A percentile compares a stretch with the other conserved stretches of the same genome.
Evolutionary conservation across 345 rosid genomes (phyloP).

Genomic region (Eucalyptus lansdowneana): DNA sequence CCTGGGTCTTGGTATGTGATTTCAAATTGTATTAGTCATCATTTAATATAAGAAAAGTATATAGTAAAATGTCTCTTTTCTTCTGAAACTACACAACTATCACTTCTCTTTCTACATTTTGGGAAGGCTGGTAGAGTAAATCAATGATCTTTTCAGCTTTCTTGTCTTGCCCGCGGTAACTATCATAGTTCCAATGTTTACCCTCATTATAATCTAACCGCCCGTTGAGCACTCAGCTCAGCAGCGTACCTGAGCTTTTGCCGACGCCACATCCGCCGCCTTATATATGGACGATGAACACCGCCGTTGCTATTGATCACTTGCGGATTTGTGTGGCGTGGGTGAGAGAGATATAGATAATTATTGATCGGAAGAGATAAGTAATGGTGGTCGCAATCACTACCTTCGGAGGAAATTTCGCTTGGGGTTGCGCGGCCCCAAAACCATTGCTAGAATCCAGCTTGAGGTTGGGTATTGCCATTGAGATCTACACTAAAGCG

Average conservation of each 20-base stretch:
- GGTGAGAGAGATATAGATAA: neutral
- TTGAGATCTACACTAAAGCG: neutral
- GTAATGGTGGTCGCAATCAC: neutral
- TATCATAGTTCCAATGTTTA: too few species aligned
- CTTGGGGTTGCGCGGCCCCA: neutral
- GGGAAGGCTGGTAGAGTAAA: neutral
- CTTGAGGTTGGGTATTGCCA: neutral
- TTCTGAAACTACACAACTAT: neutral
- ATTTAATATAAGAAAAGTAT: neutral
- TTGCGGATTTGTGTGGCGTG: neutral
- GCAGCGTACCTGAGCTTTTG: neutral
- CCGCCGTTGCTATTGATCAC: neutral
- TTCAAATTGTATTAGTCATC: neutral
- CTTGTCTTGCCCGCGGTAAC: neutral
- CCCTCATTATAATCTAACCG: neutral
- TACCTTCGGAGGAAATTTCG: neutral
- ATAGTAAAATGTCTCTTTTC: neutral
- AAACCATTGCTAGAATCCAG: neutral
- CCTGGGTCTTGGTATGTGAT: neutral
- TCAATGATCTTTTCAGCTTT: neutral
- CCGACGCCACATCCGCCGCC: neutral
- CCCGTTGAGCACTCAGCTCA: neutral
- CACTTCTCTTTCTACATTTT: neutral
- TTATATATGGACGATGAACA: neutral
- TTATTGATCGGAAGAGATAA: neutral